phyloP scores from a whole-genome alignment of 176 grass and related monocot genomes.

The Raddia guianensis region DNA sequence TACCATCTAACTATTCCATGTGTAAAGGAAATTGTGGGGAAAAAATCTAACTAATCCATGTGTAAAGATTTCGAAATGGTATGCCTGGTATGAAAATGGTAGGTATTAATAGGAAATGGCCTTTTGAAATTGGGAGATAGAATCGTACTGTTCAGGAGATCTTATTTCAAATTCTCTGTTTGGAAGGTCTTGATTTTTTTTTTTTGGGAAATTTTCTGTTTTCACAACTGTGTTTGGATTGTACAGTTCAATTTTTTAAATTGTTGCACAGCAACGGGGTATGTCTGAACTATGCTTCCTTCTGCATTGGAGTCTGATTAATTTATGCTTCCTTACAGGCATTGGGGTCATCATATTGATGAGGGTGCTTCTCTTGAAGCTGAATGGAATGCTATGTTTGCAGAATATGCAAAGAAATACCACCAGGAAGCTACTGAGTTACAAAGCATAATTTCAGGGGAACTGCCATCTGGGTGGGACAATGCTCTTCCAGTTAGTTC shows the following conservation, averaged over 20 bases:
- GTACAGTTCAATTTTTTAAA: not conserved
- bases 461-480: conserved; percentile 48
- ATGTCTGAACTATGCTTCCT: conserved; percentile 5
- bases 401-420: conserved; percentile 65
- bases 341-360: conserved; percentile 51
- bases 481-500: conserved; percentile 48
- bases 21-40: not conserved
- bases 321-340: conserved; percentile 32
- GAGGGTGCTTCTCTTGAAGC: conserved; percentile 58
- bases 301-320: not conserved
- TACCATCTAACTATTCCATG: not conserved
- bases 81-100: not conserved
- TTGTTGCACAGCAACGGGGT: not conserved
- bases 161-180: not conserved
- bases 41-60: no score
- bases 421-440: conserved; percentile 42
- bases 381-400: conserved; percentile 59
- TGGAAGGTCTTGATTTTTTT: not conserved
- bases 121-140: not conserved
- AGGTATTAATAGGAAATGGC: not conserved
- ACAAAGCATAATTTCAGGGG: conserved; percentile 51
- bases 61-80: not conserved
- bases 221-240: not conserved
- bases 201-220: no score
- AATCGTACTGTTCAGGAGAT: not conserved